Base-by-base conservation (phyloP, 805 yeast genomes). In the Zygotorulaspora chibaensis region DNA sequence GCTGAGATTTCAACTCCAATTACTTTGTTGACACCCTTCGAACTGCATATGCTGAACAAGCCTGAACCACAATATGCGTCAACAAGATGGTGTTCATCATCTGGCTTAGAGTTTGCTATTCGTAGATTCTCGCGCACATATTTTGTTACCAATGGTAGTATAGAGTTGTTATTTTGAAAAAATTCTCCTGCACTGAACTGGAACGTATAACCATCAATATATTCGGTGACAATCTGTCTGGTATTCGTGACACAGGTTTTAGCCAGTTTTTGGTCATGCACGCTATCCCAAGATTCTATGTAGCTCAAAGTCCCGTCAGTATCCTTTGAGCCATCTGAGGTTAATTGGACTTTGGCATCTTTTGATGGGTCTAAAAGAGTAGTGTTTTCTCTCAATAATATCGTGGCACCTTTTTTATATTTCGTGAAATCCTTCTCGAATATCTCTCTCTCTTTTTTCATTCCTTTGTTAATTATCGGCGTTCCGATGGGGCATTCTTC, bases 21-120 rank as follows among this genome's bases (percentile, higher is more conserved):
- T 2, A 88, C 96, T 56, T 77, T 76, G 36, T 84, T 83, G n/a
- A 90, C 95, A 13, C 85, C 83, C 17, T 75, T 67, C 25, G 93
- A 83, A 56, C 95, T 84, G 8, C 96, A 81, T 47, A 93, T 83
- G 50, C 95, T 85, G 67, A 93, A 93, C 35, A 93, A 71, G 0
- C 99, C 99, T 2, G 95, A 86, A 1, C 98, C 98, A 73, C 98
- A 90, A 69, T 90, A 90, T 0, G 97, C 95, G 65, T 90, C 98
- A 23, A 90, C 96, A 40, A 90, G 69, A 61, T 81, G 88, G 57
- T 79, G 77, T 26, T 81, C 80, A 26, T 71, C 73, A 6, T 65
- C 69, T 16, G 70, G 72, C 3, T 65, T 61, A 1, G 68, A 67
- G n/a, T 54, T 57, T 9, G 73, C 67, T 29, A 79, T 66, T 40